phyloP scores from a whole-genome alignment of 2,329 filamentous ascomycete genomes.

The Dryadomyces quercivorus region DNA sequence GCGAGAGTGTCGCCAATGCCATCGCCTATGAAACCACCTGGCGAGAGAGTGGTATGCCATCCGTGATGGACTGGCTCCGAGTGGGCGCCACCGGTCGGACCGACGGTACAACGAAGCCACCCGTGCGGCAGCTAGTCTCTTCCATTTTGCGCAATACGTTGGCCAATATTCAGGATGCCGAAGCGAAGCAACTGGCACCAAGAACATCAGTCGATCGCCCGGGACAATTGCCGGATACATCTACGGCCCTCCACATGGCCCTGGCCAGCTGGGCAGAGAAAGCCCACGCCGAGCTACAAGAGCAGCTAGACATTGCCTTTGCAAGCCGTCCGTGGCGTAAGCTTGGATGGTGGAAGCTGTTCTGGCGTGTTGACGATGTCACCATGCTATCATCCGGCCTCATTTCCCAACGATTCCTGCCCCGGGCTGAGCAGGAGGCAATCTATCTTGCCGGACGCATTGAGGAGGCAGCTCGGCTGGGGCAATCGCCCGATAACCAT shows the following conservation, averaged over 20 bases:
- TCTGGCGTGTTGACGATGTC: conserved; percentile 91
- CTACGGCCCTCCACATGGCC: conserved; percentile 38
- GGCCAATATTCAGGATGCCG: conserved; percentile 36
- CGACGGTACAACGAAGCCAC: conserved; percentile 45
- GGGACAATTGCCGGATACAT: conserved; percentile 18
- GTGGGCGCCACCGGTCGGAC: conserved; percentile 26
- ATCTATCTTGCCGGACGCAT: conserved; percentile 67
- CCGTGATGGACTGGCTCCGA: conserved; percentile 54
- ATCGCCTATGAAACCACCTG: conserved; percentile 62
- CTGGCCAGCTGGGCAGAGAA: conserved; percentile 64
- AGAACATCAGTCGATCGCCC: conserved; percentile 5
- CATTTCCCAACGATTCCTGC: conserved; percentile 63
- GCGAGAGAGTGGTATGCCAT: conserved; percentile 58
- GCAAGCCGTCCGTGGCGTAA: conserved; percentile 64
- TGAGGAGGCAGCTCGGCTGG: conserved; percentile 14
- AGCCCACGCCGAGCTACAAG: conserved; percentile 73
- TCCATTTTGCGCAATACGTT: conserved; percentile 50
- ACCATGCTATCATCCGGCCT: conserved; percentile 72
- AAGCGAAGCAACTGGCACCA: conserved; percentile 20
- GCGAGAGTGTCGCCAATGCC: conserved; percentile 57
- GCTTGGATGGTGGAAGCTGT: conserved; percentile 86
- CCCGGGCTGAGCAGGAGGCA: conserved; percentile 65
- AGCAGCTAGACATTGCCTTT: conserved; percentile 68
- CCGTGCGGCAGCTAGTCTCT: conserved; percentile 52
- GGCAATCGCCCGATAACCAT: background rate